Percentiles rank a stretch among this genome's conserved stretches.
phyloP scores from a whole-genome alignment of 352 stramenopile species.

The Phytophthora parvispora region DNA sequence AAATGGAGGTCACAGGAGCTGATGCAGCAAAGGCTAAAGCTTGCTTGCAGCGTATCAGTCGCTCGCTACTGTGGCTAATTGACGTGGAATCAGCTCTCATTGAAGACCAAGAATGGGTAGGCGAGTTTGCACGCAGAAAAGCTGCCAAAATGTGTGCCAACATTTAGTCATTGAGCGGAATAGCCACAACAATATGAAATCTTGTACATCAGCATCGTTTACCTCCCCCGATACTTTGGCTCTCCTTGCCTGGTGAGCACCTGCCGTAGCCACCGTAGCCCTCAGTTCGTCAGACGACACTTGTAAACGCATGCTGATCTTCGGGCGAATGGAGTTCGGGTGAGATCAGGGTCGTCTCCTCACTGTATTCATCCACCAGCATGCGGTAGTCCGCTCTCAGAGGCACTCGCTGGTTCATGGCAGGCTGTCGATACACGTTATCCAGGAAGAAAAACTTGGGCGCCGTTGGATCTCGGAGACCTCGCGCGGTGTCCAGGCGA shows the following conservation, averaged over 20 bases:
- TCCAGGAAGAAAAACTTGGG: slow-evolving; percentile 71
- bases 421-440: slow-evolving; percentile 76
- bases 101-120: slow-evolving; percentile 54
- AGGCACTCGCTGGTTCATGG: slow-evolving; percentile 62
- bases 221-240: background rate
- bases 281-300: slow-evolving; percentile 23
- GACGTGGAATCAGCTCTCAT: slow-evolving; percentile 54
- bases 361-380: slow-evolving; percentile 48
- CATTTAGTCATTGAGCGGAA: slow-evolving; percentile 29
- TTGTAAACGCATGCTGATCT: slow-evolving; percentile 61
- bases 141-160: slow-evolving; percentile 43
- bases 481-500: slow-evolving; percentile 55
- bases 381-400: slow-evolving; percentile 73
- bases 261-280: slow-evolving; percentile 9
- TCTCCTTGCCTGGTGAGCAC: background rate
- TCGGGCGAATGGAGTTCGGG: slow-evolving; percentile 46
- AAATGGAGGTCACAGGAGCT: slow-evolving; percentile 46
- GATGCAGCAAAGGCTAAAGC: slow-evolving; percentile 38
- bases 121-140: slow-evolving; percentile 44
- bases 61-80: slow-evolving; percentile 63
- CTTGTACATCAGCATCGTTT: slow-evolving; percentile 2
- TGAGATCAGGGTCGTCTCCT: slow-evolving; percentile 45
- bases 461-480: slow-evolving; percentile 30
- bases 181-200: slow-evolving; percentile 6
- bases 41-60: slow-evolving; percentile 62